A percentile compares a stretch with the other conserved stretches of the same genome.
Conservation (phyloP, 805 yeast genomes). For the Scheffersomyces amazonensis region DNA sequence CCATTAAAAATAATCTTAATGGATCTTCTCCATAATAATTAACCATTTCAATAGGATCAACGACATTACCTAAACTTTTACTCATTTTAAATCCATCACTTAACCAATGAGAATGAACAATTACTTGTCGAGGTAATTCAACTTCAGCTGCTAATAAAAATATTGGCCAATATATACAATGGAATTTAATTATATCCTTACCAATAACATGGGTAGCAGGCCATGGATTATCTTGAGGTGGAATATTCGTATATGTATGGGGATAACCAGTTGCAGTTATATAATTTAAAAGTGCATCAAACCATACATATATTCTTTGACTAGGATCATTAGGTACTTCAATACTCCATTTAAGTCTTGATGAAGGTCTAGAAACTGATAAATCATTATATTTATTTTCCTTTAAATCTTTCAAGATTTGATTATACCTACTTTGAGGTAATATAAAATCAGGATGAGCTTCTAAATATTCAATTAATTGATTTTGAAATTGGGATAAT, state of each 20-base stretch:
- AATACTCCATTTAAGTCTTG: slow-evolving; percentile 85
- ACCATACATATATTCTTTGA: slow-evolving; percentile 93
- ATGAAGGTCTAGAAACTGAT: slow-evolving; percentile 81
- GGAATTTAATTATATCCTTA: slow-evolving; percentile 86
- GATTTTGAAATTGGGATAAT: slow-evolving; percentile 56
- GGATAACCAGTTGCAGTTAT: slow-evolving; percentile 66
- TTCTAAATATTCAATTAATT: slow-evolving; percentile 48
- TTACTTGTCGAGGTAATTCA: slow-evolving; percentile 65
- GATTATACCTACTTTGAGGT: slow-evolving; percentile 57
- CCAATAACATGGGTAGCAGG: slow-evolving; percentile 85
- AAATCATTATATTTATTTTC: slow-evolving; percentile 54
- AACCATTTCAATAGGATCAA: slow-evolving; percentile 75
- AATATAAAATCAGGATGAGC: slow-evolving; percentile 56
- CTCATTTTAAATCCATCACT: slow-evolving; percentile 91
- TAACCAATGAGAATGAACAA: slow-evolving; percentile 95
- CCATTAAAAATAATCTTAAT: slow-evolving; percentile 71
- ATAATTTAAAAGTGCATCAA: slow-evolving; percentile 89
- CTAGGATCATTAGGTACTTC: slow-evolving; percentile 75
- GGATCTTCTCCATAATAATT: slow-evolving; percentile 68
- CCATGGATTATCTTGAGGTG: slow-evolving; percentile 38
- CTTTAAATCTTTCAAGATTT: slow-evolving; percentile 58
- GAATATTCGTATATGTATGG: slow-evolving; percentile 7
- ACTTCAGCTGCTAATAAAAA: slow-evolving; percentile 80
- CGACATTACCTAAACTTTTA: slow-evolving; percentile 88
- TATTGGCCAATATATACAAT: slow-evolving; percentile 92